Conservation (phyloP, 441 rosid genomes). For the Adansonia grandidieri region DNA sequence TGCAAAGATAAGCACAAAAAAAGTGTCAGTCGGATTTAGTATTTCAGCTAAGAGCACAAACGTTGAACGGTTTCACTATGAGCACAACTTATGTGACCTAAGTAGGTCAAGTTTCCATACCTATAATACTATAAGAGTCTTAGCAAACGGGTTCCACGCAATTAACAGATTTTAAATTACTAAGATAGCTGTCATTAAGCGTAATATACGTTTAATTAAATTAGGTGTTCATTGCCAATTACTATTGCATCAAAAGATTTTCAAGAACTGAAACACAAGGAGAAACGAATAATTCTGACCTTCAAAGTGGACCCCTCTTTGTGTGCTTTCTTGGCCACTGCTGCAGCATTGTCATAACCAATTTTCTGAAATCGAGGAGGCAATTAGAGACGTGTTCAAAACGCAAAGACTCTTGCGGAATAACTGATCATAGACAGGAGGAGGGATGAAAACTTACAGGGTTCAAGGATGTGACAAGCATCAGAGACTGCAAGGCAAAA, state of each 20-base stretch:
- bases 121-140: too few species aligned
- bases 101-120: neutral
- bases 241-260: neutral
- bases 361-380: constrained; percentile 65
- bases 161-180: neutral
- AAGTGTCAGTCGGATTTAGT: constrained; percentile 3
- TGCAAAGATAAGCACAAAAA: constrained; percentile 32
- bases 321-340: constrained; percentile 98
- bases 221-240: neutral
- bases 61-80: neutral
- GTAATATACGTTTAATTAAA: neutral
- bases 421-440: constrained; percentile 16
- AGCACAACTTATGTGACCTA: constrained; percentile 1
- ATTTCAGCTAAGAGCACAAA: constrained; percentile 5
- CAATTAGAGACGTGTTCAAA: constrained; percentile 12
- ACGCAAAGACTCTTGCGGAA: neutral
- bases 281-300: constrained; percentile 47
- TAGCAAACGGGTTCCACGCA: neutral
- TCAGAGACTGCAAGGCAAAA: constrained; percentile 71
- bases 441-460: constrained; percentile 64
- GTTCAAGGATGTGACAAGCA: constrained; percentile 97
- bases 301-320: constrained; percentile 89
- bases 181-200: constrained; percentile 8
- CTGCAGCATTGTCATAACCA: constrained; percentile 97
- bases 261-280: neutral